Evolutionary conservation across 768 basidiomycete genomes (phyloP), one percentile per base, ranked within the genome.

Genomic region (Rickenella mellea): DNA sequence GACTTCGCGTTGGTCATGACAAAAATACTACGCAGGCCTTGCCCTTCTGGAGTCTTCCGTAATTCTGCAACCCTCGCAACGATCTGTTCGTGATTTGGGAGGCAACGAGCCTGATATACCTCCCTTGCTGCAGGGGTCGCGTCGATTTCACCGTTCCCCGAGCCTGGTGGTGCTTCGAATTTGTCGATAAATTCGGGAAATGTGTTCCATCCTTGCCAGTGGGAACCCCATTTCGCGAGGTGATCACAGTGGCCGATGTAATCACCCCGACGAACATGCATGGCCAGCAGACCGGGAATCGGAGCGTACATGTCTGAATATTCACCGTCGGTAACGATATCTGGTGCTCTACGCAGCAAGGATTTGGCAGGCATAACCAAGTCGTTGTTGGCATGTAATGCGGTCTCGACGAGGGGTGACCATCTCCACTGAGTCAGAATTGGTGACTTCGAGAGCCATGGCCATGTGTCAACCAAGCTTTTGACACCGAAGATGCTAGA

Each of bases 201-300:
- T 17, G 63, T 56, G 57, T 76, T 78, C 63, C 74, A 76, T 0
- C 71, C 74, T 32, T 64, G 69, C 55, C 60, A 79, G 2, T 50
- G 44, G 7, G 71, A 60, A 8, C 48, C 49, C 62, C 64, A 70
- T 19, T 58, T 51, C 0, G 60, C 63, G 17, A 78, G 64, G 22
- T 60, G 49, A 8, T 44, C 39, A 51, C 78, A 79, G 51, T 78
- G 76, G 2, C 54, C 51, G 32, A 57, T 55, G 51, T 70, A 78
- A 53, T 78, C 77, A 21, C 78, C 78, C 12, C 74, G 65, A 4
- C 78, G 70, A 22, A 80, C 49, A 50, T 80, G 77, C 0, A 80
- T 52, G 11, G 67, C 78, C 24, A 81, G 62, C 4, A 82, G 55
- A 6, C 76, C 76, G 55, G 65, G 55, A 55, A 80, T 33, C 55